These are phyloP conservation scores for Picochlorum sp. DNA, from an alignment of 139 green algal genomes.

Conservation along the genomic window DNA sequence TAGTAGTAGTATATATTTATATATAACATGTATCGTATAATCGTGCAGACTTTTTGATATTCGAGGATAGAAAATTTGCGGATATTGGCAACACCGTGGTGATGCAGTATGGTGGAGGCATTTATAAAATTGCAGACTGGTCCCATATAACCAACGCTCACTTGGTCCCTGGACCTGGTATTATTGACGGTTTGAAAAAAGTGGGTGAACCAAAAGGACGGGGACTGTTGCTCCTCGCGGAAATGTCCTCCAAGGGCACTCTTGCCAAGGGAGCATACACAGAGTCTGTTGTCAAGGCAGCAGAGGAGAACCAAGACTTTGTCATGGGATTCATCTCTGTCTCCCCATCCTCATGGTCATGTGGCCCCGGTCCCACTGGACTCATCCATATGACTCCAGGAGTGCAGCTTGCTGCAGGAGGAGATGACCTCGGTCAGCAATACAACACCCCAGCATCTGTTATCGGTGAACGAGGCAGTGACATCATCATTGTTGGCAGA, in stretches of 20 bases:
- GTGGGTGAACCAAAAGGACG: slow-evolving; percentile 35
- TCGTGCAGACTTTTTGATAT: slow-evolving; percentile 91
- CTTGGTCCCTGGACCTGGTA: slow-evolving; percentile 85
- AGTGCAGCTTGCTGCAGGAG: slow-evolving; percentile 81
- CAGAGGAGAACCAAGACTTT: slow-evolving; percentile 79
- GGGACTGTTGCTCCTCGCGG: slow-evolving; percentile 76
- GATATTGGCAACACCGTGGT: slow-evolving; percentile 99
- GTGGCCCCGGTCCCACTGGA: slow-evolving; percentile 43
- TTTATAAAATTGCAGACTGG: slow-evolving; percentile 95
- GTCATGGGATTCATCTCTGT: slow-evolving; percentile 98
- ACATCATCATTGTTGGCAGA: slow-evolving; percentile 97
- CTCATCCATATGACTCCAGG: slow-evolving; percentile 98
- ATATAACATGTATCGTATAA: not conserved
- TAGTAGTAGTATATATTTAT: too few relatives aligned
- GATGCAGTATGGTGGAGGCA: slow-evolving; percentile 69
- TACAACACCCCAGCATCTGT: slow-evolving; percentile 92
- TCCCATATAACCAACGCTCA: slow-evolving; percentile 96
- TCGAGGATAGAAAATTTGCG: slow-evolving; percentile 99
- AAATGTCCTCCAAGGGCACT: slow-evolving; percentile 94
- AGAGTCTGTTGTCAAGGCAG: slow-evolving; percentile 64
- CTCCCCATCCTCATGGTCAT: slow-evolving; percentile 71
- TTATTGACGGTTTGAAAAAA: slow-evolving; percentile 91
- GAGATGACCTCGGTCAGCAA: slow-evolving; percentile 94
- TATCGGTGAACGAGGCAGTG: slow-evolving; percentile 73
- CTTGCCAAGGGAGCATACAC: slow-evolving; percentile 87